phyloP scores from a whole-genome alignment of 1,139 yeast genomes.

The Meyerozyma guilliermondii region DNA sequence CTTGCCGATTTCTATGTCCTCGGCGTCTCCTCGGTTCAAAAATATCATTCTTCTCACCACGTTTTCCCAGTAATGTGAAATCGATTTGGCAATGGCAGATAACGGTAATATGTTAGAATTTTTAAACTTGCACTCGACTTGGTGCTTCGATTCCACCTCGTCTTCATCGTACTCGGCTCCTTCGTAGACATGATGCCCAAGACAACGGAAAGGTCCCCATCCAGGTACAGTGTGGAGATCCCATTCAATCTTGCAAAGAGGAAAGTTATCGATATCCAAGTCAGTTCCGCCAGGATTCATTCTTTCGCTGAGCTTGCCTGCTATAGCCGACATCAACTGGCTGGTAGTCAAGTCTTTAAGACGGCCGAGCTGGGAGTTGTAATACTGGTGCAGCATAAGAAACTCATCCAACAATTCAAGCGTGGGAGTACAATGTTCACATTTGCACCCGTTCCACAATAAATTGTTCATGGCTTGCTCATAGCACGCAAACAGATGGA shows the following conservation, averaged over 20 bases:
- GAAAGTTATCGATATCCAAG: slow-evolving; percentile 18
- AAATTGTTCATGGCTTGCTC: slow-evolving; percentile 65
- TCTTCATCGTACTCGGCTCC: slow-evolving; percentile 39
- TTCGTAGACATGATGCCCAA: slow-evolving; percentile 27
- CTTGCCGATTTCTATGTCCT: slow-evolving; percentile 23
- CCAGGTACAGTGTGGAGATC: slow-evolving; percentile 26
- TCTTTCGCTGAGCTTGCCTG: slow-evolving; percentile 38
- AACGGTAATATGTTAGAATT: slow-evolving; percentile 17
- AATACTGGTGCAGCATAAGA: slow-evolving; percentile 59
- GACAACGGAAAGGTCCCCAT: slow-evolving; percentile 28
- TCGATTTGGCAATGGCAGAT: slow-evolving; percentile 15
- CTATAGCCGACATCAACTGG: slow-evolving; percentile 48
- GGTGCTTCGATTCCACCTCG: slow-evolving; percentile 17
- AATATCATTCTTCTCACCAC: slow-evolving; percentile 25
- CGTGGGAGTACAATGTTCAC: slow-evolving; percentile 47
- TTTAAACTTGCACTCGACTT: slow-evolving; percentile 11
- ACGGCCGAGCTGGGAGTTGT: slow-evolving; percentile 34
- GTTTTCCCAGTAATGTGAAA: slow-evolving; percentile 33
- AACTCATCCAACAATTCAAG: slow-evolving; percentile 52
- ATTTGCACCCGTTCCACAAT: slow-evolving; percentile 73
- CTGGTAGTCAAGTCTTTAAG: slow-evolving; percentile 60
- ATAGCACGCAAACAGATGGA: slow-evolving; percentile 58
- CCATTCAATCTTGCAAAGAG: slow-evolving; percentile 27
- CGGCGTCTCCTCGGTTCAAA: slow-evolving; percentile 42
- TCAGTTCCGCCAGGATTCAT: slow-evolving; percentile 19